phyloP scores from a whole-genome alignment of 2,329 filamentous ascomycete species.

The Hymenoscyphus scutula region DNA sequence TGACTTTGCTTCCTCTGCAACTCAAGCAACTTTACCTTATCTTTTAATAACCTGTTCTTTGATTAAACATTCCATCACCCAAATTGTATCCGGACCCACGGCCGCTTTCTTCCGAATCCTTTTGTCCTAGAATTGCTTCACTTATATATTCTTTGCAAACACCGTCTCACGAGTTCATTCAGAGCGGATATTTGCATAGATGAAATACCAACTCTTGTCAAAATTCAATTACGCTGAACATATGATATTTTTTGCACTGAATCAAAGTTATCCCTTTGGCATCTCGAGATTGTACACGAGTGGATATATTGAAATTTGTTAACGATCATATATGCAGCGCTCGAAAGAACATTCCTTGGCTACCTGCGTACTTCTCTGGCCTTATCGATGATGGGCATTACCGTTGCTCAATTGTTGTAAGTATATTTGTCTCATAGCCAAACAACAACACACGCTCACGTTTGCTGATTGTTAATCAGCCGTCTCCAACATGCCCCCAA shows the following conservation, averaged over 20 bases:
- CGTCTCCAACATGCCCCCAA: slow-evolving; percentile 42
- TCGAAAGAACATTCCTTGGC: slow-evolving; percentile 71
- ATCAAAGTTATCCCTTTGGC: not conserved
- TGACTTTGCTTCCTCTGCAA: not conserved
- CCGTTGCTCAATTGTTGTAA: slow-evolving; percentile 64
- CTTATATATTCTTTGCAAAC: not conserved
- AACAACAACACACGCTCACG: not conserved
- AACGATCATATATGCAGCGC: slow-evolving; percentile 47
- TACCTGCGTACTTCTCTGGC: slow-evolving; percentile 69
- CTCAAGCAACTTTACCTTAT: not conserved
- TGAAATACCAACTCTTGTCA: too few relatives aligned
- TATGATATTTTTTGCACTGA: too few relatives aligned
- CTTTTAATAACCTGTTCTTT: not conserved
- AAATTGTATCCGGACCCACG: too few relatives aligned
- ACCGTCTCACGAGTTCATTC: not conserved
- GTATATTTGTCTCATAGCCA: slow-evolving; percentile 6
- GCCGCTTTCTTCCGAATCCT: too few relatives aligned
- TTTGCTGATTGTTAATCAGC: slow-evolving; percentile 42
- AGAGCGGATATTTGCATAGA: not conserved
- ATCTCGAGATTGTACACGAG: slow-evolving; percentile 8
- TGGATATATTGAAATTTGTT: slow-evolving; percentile 5
- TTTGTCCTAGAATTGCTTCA: not conserved
- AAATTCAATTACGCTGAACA: too few relatives aligned
- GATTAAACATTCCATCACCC: not conserved
- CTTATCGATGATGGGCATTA: slow-evolving; percentile 64